Evolutionary conservation across 208 protist genomes (phyloP), one percentile per base, ranked within the genome.

Genomic region (Trypanosoma lewisi): DNA sequence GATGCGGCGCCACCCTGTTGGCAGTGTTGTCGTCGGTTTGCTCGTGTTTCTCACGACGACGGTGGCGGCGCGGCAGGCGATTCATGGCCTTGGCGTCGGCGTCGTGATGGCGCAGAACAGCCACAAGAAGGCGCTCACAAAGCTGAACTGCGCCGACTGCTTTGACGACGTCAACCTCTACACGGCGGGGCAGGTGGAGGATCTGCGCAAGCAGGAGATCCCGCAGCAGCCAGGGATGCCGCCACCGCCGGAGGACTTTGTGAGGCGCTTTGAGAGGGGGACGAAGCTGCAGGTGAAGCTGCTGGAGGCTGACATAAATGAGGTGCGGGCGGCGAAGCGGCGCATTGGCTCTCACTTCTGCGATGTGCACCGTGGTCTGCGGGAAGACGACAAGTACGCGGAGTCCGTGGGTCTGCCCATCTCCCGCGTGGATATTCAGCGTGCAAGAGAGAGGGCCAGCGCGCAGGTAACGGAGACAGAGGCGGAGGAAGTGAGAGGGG

Each of bases 191-290:
- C 83, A 89, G 59, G 77, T 85, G 30, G 81, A 78, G 41, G 86
- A 87, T 52, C 56, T 90, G 41, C 51, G 58, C 30, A 58, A 31
- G 41, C 82, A 86, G 63, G 59, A 54, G 33, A 53, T 85, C 9
- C 86, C 81, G 7, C 69, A 62, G 45, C 83, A 82, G 73, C 79
- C 85, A 19, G 85, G 85, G 42, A 88, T 87, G 85, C 82, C 85
- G 5, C 77, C 78, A 4, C 86, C 78, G 19, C 83, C 86, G 30
- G 80, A 84, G 67, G 77, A 80, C 31, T 82, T 80, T 59, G 72
- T 86, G 16, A 51, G 67, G 36, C 80, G 73, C 44, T 88, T 89
- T 58, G 69, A 89, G 75, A 75, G 77, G 33, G 63, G 53, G 12
- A 63, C 78, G 11, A 66, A 77, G 55, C 63, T 84, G 71, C 86